A percentile compares a stretch with the other conserved stretches of the same genome.
These are phyloP conservation scores for Hypoxylon sp. DNA, from an alignment of 2,329 filamentous ascomycete genomes.

Conservation along the genomic window DNA sequence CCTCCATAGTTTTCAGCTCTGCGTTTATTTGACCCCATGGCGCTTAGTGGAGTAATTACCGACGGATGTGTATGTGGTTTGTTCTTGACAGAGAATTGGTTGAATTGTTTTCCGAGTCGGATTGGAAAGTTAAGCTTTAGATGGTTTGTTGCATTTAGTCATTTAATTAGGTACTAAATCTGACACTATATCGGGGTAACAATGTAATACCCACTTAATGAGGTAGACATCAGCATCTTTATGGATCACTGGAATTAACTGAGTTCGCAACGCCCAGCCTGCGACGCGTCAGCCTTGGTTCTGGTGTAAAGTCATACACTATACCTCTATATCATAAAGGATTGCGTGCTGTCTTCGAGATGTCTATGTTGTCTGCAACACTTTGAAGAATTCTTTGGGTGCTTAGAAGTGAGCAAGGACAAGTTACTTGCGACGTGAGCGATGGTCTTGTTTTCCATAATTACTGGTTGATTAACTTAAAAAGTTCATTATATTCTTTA, in stretches of 20 bases:
- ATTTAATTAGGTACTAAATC: neutral
- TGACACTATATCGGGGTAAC: neutral
- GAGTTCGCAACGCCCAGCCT: neutral
- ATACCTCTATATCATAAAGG: neutral
- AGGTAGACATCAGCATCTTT: neutral
- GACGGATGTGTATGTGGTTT: neutral
- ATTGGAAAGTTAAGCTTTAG: neutral
- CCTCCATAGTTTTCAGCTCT: constrained; percentile 44
- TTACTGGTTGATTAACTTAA: neutral
- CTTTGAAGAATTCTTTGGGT: neutral
- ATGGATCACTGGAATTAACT: neutral
- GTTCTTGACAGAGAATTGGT: neutral
- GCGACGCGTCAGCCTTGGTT: neutral
- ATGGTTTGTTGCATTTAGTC: constrained; percentile 6
- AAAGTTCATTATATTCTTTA: neutral
- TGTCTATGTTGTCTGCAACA: neutral
- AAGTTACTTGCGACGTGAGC: neutral
- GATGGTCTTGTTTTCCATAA: neutral
- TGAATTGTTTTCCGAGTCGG: neutral
- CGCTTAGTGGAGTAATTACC: neutral
- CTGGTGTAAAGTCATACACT: neutral
- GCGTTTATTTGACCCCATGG: constrained; percentile 50
- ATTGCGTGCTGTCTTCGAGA: neutral
- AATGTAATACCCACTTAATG: neutral
- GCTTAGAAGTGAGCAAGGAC: neutral